phyloP scores from a whole-genome alignment of 495 filamentous ascomycete genomes.

The Penicillium mononematosum region DNA sequence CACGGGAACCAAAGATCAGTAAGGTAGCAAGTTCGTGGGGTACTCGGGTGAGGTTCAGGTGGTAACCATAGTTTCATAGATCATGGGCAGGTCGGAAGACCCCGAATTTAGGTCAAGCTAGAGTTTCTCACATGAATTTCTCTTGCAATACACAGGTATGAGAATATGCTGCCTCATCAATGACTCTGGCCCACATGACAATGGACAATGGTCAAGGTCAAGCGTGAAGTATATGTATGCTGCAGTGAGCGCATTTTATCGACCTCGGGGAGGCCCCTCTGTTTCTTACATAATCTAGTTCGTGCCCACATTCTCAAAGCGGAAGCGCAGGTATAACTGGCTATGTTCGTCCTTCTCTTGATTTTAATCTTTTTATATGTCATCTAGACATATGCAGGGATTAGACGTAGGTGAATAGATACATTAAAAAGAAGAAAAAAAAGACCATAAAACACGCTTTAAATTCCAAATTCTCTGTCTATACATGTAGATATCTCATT shows the following conservation, averaged over 20 bases:
- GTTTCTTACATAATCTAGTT: background rate
- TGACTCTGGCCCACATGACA: background rate
- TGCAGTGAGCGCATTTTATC: background rate
- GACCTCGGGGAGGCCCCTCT: background rate
- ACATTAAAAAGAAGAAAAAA: too few species aligned
- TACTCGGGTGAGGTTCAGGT: background rate
- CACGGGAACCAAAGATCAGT: slow-evolving; percentile 34
- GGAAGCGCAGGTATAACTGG: background rate
- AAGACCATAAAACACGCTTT: background rate
- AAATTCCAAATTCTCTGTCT: background rate
- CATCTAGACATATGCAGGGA: background rate
- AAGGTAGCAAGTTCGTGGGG: slow-evolving; percentile 33
- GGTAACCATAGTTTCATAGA: background rate
- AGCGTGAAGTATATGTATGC: background rate
- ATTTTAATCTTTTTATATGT: background rate
- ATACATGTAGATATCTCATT: background rate
- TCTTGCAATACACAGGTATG: background rate
- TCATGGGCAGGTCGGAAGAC: background rate
- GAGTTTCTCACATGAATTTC: background rate
- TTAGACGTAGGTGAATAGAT: background rate
- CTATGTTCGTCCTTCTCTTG: background rate
- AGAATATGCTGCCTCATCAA: background rate
- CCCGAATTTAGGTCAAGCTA: background rate
- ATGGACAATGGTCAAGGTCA: background rate
- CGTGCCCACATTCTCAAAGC: background rate